Base-by-base conservation (phyloP, 805 yeast genomes). In the Schwanniomyces pseudopolymorphus region DNA sequence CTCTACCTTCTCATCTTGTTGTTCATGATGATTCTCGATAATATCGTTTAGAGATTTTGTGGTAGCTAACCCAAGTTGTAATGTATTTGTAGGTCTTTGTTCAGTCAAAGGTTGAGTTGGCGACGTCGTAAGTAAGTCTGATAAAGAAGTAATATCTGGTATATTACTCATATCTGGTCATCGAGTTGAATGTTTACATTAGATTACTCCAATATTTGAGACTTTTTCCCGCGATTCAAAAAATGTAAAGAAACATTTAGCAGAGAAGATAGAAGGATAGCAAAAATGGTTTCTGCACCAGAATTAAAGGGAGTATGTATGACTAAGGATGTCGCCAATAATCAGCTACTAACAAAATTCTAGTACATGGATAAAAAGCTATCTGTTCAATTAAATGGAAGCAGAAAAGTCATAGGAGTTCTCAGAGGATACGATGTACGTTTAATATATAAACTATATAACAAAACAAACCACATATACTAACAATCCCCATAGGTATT, bases 361-460 rank as follows among this genome's bases (percentile, higher is more conserved):
- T n/a, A 85, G 84, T 89, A 88, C 61, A 76, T 89, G 79, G 91
- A 87, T 60, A 88, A 87, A 66, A 80, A 81, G 57, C 75, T 92
- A 22, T 73, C 82, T 11, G 70, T 92, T 14, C 87, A 85, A 53
- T 74, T 92, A 49, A 89, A 89, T 63, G 95, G 96, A 1, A 69
- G 86, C 11, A 75, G 97, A 42, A 79, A 79, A 54, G 80, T 92
- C 1, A 78, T 80, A n/a, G 98, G 98, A 2, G 79, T 80, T 10
- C 75, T 92, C 45, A 74, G 88, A 56, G 98, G 98, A 2, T 92
- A 83, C 63, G 98, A 92, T 61, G 79, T 82, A 60, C 41, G 70
- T 64, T 59, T 36, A 20, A 33, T 14, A 20, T 10, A 4, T 19
- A 7, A 33, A 2, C 10, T 27, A 14, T 21, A 20, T 20, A 10